Evolutionary conservation across 768 basidiomycete genomes (phyloP).

Genomic region (Clitopilus passeckerianus): DNA sequence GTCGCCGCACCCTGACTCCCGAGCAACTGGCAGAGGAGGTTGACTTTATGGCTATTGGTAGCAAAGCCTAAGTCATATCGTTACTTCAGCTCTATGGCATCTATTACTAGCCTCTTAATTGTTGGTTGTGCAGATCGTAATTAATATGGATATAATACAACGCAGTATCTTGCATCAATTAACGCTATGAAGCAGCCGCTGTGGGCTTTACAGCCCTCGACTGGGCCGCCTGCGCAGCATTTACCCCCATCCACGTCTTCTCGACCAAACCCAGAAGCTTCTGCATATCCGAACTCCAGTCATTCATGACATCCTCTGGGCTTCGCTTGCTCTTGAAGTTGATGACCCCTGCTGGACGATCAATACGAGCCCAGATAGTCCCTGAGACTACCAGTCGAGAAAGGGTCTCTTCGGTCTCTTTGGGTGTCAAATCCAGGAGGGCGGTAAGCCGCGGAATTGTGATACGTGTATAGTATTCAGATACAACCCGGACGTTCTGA

Average conservation of each 20-base stretch:
- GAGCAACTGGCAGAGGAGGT: conserved; percentile 5
- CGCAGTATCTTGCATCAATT: conserved; percentile 3
- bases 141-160: conserved; percentile 14
- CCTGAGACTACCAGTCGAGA: conserved; percentile 88
- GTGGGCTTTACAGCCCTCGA: conserved; percentile 44
- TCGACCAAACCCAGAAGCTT: conserved; percentile 88
- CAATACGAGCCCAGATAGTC: conserved; percentile 90
- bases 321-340: conserved; percentile 79
- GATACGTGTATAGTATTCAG: conserved; percentile 93
- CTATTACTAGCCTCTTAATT: neutral
- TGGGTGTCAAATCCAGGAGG: conserved; percentile 78
- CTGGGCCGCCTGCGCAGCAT: conserved; percentile 83
- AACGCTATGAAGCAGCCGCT: conserved; percentile 7
- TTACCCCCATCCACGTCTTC: conserved; percentile 99
- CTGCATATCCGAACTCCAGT: conserved; percentile 97
- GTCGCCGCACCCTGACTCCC: conserved; percentile 10
- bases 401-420: conserved; percentile 85
- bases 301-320: conserved; percentile 94
- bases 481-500: conserved; percentile 72
- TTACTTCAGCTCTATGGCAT: too few species aligned
- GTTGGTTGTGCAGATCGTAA: neutral
- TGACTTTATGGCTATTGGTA: neutral
- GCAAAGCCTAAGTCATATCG: neutral
- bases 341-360: conserved; percentile 87
- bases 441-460: conserved; percentile 76